Base-by-base conservation (phyloP, 140 eudicot genomes). In the Flaveria floridana region DNA sequence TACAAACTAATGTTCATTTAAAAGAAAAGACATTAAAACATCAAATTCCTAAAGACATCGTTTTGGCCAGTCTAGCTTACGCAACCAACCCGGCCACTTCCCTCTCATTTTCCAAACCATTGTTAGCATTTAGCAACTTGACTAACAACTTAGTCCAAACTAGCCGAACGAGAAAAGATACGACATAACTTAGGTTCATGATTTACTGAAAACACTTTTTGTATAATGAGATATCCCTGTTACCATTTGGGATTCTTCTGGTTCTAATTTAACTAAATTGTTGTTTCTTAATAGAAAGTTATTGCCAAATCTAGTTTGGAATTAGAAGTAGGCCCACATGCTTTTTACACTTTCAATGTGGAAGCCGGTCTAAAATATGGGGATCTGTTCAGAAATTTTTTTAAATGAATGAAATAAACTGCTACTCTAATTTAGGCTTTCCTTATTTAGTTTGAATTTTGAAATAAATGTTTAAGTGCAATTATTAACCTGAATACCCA, bases 381-480 rank as follows among this genome's bases (percentile, higher is more conserved):
- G 80, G 84, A 80, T 80, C 84, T 74, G 84, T 79, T 79, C 71
- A 79, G 9, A 73, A 28, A 3, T 41, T 59, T 58, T 63, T 68
- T 66, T 28, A 6, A 2, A 72, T 0, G 53, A 55, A 62, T 12
- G 3, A 55, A 74, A 59, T 30, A 68, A 80, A 44, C 53, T 80
- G 73, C 68, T 56, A 80, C 72, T 69, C 73, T 50, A 75, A 7
- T 51, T n/a, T 80, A 75, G 72, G 77, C 68, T 80, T 80, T 52
- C 84, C 20, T 68, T 18, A 80, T 68, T 68, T 68, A 75, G 84
- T 75, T 76, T 74, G 68, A 75, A 68, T 69, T 75, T 26, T 23
- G 25, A 21, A 80, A 74, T 66, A 23, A 23, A 66, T 57, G 48
- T 68, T 56, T 50, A 69, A 37, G 52, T 75, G 67, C 81, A 69